Evolutionary conservation across 306 rosid genomes (phyloP).

Genomic region (Vachellia pachyceras): DNA sequence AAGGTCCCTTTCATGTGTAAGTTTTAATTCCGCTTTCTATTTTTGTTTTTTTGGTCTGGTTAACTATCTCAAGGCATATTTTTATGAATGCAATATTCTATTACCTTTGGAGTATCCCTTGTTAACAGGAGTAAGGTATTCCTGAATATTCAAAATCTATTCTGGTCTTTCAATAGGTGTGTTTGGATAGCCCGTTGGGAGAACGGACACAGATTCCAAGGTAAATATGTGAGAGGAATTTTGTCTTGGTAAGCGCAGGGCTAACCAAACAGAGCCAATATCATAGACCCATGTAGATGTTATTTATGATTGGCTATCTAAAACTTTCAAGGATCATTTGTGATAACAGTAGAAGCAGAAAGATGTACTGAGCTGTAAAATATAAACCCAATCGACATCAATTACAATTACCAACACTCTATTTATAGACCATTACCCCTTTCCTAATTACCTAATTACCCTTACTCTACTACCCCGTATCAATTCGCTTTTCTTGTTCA

Average conservation of each 20-base stretch:
- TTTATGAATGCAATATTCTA: slow-evolving; percentile 23
- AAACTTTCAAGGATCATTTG: not conserved
- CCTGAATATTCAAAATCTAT: slow-evolving; percentile 13
- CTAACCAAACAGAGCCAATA: no score
- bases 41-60: not conserved
- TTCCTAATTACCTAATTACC: no score
- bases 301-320: slow-evolving; percentile 13
- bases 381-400: no score
- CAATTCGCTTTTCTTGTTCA: slow-evolving; percentile 11
- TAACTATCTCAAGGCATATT: slow-evolving; percentile 2
- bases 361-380: no score
- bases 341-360: no score
- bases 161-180: not conserved
- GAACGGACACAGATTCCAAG: no score
- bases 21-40: not conserved
- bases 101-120: slow-evolving; percentile 5
- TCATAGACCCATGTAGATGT: slow-evolving; percentile 4
- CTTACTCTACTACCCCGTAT: no score
- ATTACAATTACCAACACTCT: no score
- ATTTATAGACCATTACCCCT: no score
- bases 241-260: no score
- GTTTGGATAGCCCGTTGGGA: no score
- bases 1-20: not conserved
- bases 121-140: slow-evolving; percentile 3
- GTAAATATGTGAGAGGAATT: no score